phyloP scores from a whole-genome alignment of 352 stramenopile genomes.

The Globisporangium paroecandrum region DNA sequence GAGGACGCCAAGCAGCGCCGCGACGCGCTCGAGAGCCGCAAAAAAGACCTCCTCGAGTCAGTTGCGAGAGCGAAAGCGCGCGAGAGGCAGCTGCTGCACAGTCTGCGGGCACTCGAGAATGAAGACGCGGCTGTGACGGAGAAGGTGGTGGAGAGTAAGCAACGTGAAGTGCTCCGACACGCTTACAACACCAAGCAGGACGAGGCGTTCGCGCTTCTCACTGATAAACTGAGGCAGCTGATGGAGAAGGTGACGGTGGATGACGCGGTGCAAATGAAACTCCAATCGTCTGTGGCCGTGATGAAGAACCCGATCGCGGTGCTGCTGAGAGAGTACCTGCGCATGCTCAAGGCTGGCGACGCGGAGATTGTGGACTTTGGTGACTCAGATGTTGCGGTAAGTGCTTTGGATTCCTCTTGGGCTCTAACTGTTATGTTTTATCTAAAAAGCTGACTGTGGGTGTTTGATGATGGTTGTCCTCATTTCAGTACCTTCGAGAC shows the following conservation, averaged over 20 bases:
- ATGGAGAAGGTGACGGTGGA: conserved; percentile 6
- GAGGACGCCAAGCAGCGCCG: conserved; percentile 23
- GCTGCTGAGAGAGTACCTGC: conserved; percentile 31
- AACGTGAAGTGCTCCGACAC: conserved; percentile 30
- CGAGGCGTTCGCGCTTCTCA: background rate
- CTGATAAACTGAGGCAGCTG: conserved; percentile 8
- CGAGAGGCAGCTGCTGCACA: conserved; percentile 24
- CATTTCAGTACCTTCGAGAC: conserved; percentile 31
- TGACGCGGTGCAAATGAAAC: background rate
- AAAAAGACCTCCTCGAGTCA: conserved; percentile 23
- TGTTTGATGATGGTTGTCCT: background rate
- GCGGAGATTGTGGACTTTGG: conserved; percentile 38
- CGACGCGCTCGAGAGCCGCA: conserved; percentile 20
- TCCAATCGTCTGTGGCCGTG: background rate
- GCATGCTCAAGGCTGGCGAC: conserved; percentile 28
- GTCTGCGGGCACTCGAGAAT: conserved; percentile 25
- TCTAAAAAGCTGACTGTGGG: background rate
- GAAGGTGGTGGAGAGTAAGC: conserved; percentile 16
- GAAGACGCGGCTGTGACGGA: conserved; percentile 17
- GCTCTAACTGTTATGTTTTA: background rate
- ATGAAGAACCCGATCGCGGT: conserved; percentile 30
- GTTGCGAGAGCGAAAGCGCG: conserved; percentile 22
- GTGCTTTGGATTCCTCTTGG: background rate
- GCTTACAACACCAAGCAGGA: conserved; percentile 27
- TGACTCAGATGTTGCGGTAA: conserved; percentile 31